Conservation (phyloP, 768 basidiomycete genomes). For the Suillus luteus region DNA sequence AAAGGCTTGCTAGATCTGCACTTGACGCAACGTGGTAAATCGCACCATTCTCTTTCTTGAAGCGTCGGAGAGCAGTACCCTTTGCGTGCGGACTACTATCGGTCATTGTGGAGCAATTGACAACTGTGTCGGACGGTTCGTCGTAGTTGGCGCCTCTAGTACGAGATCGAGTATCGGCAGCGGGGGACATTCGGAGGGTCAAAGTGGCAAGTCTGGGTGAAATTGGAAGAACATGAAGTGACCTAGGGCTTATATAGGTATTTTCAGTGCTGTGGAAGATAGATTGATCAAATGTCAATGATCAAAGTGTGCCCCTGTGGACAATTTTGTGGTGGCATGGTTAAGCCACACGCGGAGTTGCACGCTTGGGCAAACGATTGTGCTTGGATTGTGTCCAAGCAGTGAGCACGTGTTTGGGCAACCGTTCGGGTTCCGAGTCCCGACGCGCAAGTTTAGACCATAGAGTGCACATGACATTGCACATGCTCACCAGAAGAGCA, state of each 20-base stretch:
- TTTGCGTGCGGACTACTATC: neutral
- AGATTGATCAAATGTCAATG: neutral
- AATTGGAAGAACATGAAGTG: neutral
- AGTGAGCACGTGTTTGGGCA: neutral
- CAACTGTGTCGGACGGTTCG: neutral
- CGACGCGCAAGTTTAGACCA: slow-evolving; percentile 4
- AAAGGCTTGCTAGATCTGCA: neutral
- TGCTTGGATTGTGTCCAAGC: too few relatives aligned
- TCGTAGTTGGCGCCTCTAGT: neutral
- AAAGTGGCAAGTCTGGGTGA: neutral
- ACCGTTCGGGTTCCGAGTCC: slow-evolving; percentile 2
- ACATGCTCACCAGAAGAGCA: slow-evolving; percentile 18
- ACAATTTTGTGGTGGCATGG: neutral
- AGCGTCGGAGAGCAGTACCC: neutral
- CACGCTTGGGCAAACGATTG: neutral
- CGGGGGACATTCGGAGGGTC: neutral
- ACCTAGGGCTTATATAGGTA: neutral
- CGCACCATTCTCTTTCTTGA: slow-evolving; percentile 1
- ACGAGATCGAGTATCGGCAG: neutral
- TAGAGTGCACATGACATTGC: slow-evolving; percentile 23
- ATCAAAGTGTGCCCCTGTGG: neutral
- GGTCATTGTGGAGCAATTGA: neutral
- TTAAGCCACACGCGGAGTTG: neutral
- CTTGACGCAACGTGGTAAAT: neutral
- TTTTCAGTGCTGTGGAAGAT: neutral